Base-by-base conservation (phyloP, 2,329 filamentous ascomycete species). In the Cladosporium sp. region DNA sequence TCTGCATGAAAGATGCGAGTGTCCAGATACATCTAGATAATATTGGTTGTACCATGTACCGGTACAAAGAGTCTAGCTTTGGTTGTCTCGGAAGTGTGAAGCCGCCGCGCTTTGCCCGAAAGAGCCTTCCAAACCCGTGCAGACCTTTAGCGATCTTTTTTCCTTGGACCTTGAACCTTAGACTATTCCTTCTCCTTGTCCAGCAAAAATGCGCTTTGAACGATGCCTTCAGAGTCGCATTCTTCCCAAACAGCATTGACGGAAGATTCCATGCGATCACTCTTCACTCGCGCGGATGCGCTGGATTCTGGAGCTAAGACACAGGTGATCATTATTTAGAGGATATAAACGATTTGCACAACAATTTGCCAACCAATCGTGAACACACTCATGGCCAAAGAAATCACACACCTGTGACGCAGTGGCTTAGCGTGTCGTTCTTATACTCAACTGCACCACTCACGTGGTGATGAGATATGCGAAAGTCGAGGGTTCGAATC, bases 341-440 rank as follows among this genome's bases (percentile, higher is more conserved):
- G n/a, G n/a, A n/a, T n/a, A n/a, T n/a, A n/a, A n/a, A n/a, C n/a
- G 28, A 32, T 9, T 32, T 2, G 28, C 28, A 9, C 3, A 32
- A 10, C 3, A 28, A 2, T 8, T 10, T 17, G 2, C 25, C 42
- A 45, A 45, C 42, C 42, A 45, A 45, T 45, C 24, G 42, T 45
- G 42, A 45, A 45, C 42, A 19, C 42, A 44, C 40, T 25, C 42
- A 45, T 25, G 42, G 42, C 42, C 42, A 45, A 45, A 45, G 42
- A 45, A 42, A 45, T 45, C 42, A 28, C 37, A 55, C 52, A 55
- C 60, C 47, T 25, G 54, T 61, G 60, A 61, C 60, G 60, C 60
- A 61, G 60, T 60, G 60, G 60, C 53, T 61, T 56, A 61, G 60
- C 60, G 60, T 61, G 60, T 61, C 60, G 60, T 61, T 61, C 60